Evolutionary conservation across 208 protist genomes (phyloP).

Genomic region (Trypanosomatidae sp.): DNA sequence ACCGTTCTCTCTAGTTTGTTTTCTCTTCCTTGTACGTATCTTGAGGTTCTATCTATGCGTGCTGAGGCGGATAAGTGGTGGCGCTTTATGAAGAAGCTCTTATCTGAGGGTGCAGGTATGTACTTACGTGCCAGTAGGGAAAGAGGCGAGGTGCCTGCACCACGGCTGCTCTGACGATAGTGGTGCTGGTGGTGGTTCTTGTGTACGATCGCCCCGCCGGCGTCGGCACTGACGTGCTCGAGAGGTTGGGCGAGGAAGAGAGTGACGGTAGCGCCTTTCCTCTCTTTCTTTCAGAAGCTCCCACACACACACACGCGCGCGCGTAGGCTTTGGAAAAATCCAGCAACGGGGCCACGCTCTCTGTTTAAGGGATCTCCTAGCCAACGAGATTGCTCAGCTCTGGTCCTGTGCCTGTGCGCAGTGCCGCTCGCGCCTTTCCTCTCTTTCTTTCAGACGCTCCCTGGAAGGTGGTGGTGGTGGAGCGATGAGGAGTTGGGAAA

Average conservation of each 20-base stretch:
- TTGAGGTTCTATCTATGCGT: neutral
- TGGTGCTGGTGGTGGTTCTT: neutral
- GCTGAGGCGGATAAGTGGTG: neutral
- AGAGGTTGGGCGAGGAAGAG: neutral
- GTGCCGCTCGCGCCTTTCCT: neutral
- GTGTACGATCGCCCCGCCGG: neutral
- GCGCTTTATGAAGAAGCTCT: neutral
- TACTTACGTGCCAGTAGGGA: neutral
- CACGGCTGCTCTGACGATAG: no score
- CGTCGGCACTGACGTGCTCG: neutral
- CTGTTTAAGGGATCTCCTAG: neutral
- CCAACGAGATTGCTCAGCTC: neutral
- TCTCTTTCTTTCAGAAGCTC: neutral
- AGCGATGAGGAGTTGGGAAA: neutral
- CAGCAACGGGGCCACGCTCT: neutral
- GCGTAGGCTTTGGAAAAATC: neutral
- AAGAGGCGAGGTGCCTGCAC: neutral
- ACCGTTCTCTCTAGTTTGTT: no score
- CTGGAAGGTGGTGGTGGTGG: neutral
- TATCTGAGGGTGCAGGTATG: neutral
- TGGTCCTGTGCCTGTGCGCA: neutral
- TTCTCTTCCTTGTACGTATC: neutral
- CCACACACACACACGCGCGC: neutral
- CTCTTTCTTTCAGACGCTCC: neutral
- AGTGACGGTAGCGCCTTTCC: neutral